Conservation (phyloP, 1,284 basidiomycete species). For the Porodaedalea pini region DNA sequence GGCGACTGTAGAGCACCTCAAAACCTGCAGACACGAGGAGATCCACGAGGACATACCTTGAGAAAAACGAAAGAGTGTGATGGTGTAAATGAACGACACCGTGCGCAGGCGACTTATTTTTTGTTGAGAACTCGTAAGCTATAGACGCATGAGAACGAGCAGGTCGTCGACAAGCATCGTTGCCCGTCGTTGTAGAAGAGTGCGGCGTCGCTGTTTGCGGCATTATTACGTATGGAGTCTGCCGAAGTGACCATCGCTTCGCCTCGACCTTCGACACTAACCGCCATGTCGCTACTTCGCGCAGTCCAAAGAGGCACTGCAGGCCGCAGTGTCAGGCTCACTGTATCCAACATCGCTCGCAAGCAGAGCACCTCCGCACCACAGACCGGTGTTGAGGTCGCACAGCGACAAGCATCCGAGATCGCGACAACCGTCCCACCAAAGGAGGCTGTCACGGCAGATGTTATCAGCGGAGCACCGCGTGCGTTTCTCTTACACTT, state of each 20-base stretch:
- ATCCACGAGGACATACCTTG: constrained; percentile 1
- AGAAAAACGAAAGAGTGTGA: constrained; percentile 1
- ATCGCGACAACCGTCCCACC: constrained; percentile 32
- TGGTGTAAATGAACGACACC: constrained; percentile 8
- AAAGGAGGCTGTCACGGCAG: constrained; percentile 65
- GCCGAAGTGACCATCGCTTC: neutral
- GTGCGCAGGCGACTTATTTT: neutral
- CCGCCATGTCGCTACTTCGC: constrained; percentile 19
- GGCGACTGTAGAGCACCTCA: neutral
- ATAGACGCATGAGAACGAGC: neutral
- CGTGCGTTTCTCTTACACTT: constrained; percentile 39
- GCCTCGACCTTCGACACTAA: constrained; percentile 1
- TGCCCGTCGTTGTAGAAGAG: neutral
- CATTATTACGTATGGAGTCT: neutral
- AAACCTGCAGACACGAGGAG: neutral
- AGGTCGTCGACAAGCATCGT: constrained; percentile 3
- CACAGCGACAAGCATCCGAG: constrained; percentile 34
- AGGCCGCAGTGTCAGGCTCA: neutral
- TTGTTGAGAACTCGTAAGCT: neutral
- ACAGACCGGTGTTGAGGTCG: constrained; percentile 8
- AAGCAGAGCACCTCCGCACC: constrained; percentile 10
- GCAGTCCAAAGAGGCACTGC: constrained; percentile 1
- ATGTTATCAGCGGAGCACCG: constrained; percentile 76
- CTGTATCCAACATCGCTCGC: neutral
- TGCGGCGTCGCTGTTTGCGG: neutral